A percentile compares a stretch with the other conserved stretches of the same genome.
Evolutionary conservation across 495 filamentous ascomycete species (phyloP).

Genomic region (Aspergillus saccharolyticus): DNA sequence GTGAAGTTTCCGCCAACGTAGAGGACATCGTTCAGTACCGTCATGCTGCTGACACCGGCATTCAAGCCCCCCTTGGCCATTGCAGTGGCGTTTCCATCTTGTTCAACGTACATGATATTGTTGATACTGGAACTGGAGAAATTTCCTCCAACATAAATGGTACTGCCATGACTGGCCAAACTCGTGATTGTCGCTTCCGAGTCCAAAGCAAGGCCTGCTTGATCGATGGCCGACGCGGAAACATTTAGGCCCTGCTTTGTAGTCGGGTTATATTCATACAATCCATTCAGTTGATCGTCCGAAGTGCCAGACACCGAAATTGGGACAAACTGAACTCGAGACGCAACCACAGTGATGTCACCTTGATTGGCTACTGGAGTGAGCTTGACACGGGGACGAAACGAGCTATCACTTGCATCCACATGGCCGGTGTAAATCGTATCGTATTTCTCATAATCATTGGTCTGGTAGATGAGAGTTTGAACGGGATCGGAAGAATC

Average conservation of each 20-base stretch:
- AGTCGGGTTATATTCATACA: constrained; percentile 83
- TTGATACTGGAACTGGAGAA: constrained; percentile 61
- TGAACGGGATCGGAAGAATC: constrained; percentile 42
- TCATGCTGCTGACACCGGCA: constrained; percentile 66
- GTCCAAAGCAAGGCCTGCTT: constrained; percentile 63
- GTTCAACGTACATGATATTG: constrained; percentile 71
- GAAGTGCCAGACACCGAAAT: constrained; percentile 47
- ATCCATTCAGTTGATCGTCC: constrained; percentile 68
- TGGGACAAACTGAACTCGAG: constrained; percentile 72
- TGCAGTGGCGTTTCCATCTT: constrained; percentile 52
- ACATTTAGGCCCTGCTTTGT: constrained; percentile 56
- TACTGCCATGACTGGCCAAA: constrained; percentile 52
- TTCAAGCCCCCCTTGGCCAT: constrained; percentile 74
- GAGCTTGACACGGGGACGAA: constrained; percentile 78
- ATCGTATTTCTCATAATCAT: constrained; percentile 92
- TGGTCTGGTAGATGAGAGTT: constrained; percentile 72
- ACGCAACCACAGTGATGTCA: constrained; percentile 76
- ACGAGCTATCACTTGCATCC: constrained; percentile 66
- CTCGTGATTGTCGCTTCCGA: constrained; percentile 59
- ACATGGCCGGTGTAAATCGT: constrained; percentile 79
- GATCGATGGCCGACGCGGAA: constrained; percentile 64
- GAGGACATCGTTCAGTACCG: constrained; percentile 55
- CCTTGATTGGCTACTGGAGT: constrained; percentile 61
- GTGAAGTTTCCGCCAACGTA: constrained; percentile 88
- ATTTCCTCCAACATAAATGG: constrained; percentile 77